phyloP scores from a whole-genome alignment of 2,329 filamentous ascomycete species.

The Hypocreales sp. region DNA sequence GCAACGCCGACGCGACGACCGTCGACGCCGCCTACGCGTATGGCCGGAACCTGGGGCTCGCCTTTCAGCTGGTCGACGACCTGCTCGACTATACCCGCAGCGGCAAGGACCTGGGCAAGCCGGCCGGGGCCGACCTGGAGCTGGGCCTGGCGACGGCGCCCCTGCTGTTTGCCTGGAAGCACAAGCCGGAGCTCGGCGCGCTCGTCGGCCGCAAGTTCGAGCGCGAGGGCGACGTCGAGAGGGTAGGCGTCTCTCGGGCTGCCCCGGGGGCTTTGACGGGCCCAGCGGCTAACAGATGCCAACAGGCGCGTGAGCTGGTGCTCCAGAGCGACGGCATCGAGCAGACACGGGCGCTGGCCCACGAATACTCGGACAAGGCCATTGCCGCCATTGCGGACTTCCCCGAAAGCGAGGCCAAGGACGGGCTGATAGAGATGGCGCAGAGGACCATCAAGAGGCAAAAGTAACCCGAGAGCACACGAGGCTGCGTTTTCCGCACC shows the following conservation, averaged over 20 bases:
- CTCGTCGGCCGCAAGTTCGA: slow-evolving; percentile 87
- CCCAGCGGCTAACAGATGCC: no score
- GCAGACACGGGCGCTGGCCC: slow-evolving; percentile 77
- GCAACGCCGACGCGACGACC: slow-evolving; percentile 58
- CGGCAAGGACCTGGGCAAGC: slow-evolving; percentile 78
- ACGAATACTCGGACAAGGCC: slow-evolving; percentile 81
- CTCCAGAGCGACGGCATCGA: slow-evolving; percentile 73
- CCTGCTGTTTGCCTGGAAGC: slow-evolving; percentile 88
- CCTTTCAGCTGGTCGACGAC: slow-evolving; percentile 95
- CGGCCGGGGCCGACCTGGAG: slow-evolving; percentile 85
- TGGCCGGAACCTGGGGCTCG: slow-evolving; percentile 82
- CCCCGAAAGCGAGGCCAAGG: slow-evolving; percentile 89
- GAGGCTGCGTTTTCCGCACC: no score
- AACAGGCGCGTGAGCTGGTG: slow-evolving; percentile 74
- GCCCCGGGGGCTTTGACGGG: no score
- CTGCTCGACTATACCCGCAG: slow-evolving; percentile 92
- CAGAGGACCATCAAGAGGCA: slow-evolving; percentile 77
- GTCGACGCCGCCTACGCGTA: slow-evolving; percentile 88
- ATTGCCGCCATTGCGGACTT: slow-evolving; percentile 71
- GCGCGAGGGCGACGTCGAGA: slow-evolving; percentile 66
- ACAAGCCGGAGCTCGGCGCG: slow-evolving; percentile 66
- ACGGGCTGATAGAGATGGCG: slow-evolving; percentile 85
- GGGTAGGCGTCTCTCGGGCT: slow-evolving; percentile 53
- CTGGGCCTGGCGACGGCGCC: slow-evolving; percentile 88
- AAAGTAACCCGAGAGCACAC: slow-evolving; percentile 41